A percentile compares a stretch with the other conserved stretches of the same genome.
phyloP scores from a whole-genome alignment of 495 filamentous ascomycete genomes.

The Tetracladium marchalianum region DNA sequence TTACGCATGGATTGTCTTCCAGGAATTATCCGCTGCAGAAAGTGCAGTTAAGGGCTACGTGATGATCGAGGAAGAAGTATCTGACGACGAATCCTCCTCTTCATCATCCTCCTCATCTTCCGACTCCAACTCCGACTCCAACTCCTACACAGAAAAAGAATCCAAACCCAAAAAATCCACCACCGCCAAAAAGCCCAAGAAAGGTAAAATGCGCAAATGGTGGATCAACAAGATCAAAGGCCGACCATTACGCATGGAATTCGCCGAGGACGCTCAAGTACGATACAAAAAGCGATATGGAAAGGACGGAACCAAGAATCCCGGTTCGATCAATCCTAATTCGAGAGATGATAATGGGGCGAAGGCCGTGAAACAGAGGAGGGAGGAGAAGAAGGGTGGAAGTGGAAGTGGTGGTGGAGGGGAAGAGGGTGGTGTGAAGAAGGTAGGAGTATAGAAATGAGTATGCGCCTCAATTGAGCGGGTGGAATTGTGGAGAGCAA shows the following conservation, averaged over 20 bases:
- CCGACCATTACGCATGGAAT: conserved; percentile 75
- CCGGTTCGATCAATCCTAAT: background rate
- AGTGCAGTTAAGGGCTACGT: conserved; percentile 77
- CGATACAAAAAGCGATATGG: conserved; percentile 91
- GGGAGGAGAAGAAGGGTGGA: background rate
- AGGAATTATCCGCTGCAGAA: conserved; percentile 60
- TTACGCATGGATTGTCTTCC: conserved; percentile 89
- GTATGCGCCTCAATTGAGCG: conserved; percentile 43
- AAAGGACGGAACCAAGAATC: conserved; percentile 42
- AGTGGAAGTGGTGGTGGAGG: conserved; percentile 12
- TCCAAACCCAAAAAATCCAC: conserved; percentile 21
- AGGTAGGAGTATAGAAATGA: conserved; percentile 32
- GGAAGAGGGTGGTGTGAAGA: background rate
- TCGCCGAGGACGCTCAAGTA: conserved; percentile 78
- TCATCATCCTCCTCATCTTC: conserved; percentile 32
- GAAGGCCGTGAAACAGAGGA: background rate
- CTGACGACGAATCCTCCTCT: conserved; percentile 30
- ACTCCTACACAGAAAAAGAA: conserved; percentile 8
- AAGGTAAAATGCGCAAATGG: conserved; percentile 57
- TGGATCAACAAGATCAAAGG: conserved; percentile 76
- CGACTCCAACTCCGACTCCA: conserved; percentile 7
- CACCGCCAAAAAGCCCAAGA: conserved; percentile 23
- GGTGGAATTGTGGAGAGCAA: conserved; percentile 70
- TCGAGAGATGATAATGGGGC: conserved; percentile 2
- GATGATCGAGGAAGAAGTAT: conserved; percentile 45